Evolutionary conservation across 2,329 filamentous ascomycete species (phyloP).

Genomic region (Colletotrichum neosansevieriae): DNA sequence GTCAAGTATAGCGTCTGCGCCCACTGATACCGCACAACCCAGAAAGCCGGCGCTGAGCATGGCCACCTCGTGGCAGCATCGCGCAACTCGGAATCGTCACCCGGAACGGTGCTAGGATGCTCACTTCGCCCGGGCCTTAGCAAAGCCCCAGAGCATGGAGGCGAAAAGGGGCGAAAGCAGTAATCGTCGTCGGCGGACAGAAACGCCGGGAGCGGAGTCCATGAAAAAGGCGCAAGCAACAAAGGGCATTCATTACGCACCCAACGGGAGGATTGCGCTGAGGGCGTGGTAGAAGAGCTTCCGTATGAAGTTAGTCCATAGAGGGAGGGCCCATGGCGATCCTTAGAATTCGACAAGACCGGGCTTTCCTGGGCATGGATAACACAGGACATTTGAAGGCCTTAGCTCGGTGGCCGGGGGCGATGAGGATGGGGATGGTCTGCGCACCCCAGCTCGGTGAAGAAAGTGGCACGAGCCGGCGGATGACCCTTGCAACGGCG

Average conservation of each 20-base stretch:
- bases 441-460: conserved; percentile 19
- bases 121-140: conserved; percentile 11
- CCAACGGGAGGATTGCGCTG: conserved; percentile 16
- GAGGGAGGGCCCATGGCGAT: not conserved
- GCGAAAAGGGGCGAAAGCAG: conserved; percentile 12
- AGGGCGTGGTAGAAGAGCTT: conserved; percentile 9
- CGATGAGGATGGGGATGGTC: conserved; percentile 19
- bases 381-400: conserved; percentile 10
- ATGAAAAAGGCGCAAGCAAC: conserved; percentile 1
- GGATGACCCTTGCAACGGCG: conserved; percentile 4
- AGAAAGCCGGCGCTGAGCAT: conserved; percentile 28
- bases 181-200: not conserved
- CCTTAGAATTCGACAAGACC: conserved; percentile 27
- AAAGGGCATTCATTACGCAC: conserved; percentile 20
- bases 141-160: conserved; percentile 23
- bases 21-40: conserved; percentile 1
- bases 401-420: conserved; percentile 20
- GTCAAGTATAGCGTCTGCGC: not conserved
- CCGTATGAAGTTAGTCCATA: conserved; percentile 12
- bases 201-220: conserved; percentile 27
- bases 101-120: conserved; percentile 23
- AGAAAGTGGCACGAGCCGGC: conserved; percentile 30
- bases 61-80: conserved; percentile 36
- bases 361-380: conserved; percentile 10
- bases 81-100: conserved; percentile 6